A percentile compares a stretch with the other conserved stretches of the same genome.
Evolutionary conservation across 768 basidiomycete species (phyloP).

Genomic region (Boletus tylopilopsis): DNA sequence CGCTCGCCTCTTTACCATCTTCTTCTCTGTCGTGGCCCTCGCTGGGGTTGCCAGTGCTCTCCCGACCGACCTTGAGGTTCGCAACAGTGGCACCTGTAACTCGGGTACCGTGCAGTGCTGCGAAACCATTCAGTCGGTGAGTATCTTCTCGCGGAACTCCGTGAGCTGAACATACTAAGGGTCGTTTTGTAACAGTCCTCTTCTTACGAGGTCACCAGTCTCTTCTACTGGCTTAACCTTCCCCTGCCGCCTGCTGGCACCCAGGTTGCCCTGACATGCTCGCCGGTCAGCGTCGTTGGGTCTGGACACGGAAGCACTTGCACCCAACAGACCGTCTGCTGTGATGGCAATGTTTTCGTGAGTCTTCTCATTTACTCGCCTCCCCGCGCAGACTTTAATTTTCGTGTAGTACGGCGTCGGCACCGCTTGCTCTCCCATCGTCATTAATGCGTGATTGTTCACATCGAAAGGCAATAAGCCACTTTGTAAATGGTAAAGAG

Average conservation of each 20-base stretch:
- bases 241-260: neutral
- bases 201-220: neutral
- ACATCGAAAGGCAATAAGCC: too few species aligned
- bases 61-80: conserved; percentile 1
- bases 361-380: neutral
- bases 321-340: conserved; percentile 1
- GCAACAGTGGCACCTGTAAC: conserved; percentile 29
- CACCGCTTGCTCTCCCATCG: too few species aligned
- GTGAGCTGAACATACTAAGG: neutral
- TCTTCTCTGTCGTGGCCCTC: conserved; percentile 5
- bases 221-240: neutral
- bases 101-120: conserved; percentile 32
- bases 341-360: neutral
- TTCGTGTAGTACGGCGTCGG: neutral
- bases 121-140: neutral
- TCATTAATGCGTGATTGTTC: too few species aligned
- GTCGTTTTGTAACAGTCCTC: neutral
- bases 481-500: neutral
- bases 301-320: neutral
- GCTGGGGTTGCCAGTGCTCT: neutral
- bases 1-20: neutral
- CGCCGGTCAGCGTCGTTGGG: neutral
- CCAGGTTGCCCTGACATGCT: conserved; percentile 1
- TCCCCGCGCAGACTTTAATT: neutral
- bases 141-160: neutral